Base-by-base conservation (phyloP, 2,329 filamentous ascomycete species). In the Pseudogymnoascus pannorum region DNA sequence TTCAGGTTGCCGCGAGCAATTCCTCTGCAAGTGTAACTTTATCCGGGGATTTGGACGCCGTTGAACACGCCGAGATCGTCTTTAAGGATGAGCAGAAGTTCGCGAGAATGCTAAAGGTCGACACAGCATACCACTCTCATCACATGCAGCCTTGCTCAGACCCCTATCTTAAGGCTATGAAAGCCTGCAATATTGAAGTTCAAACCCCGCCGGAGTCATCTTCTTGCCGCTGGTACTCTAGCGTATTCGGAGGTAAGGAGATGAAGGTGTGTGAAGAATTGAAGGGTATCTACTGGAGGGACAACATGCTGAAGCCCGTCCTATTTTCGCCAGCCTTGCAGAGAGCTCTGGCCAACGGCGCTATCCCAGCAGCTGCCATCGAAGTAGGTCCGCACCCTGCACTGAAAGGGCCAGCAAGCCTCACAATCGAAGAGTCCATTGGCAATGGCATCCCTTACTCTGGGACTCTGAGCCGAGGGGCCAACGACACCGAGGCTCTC, bases 241-340 rank as follows among this genome's bases (percentile, higher is more conserved):
- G 44, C 44, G 44, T 54, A 18, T 26, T 14, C 44, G 44, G 3
- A n/a, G 71, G 70, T 11, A 11, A 54, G 14, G n/a, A 26, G 5
- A 54, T 5, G 12, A 5, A 64, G 65, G 7, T 16, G 8, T n/a
- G n/a, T n/a, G n/a, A 14, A n/a, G 44, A 58, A 5, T 38, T 67
- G 2, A 58, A 54, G 20, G 24, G 59, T 9, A 16, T 33, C 8
- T 81, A 81, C 65, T 81, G 79, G 79, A 69, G 69, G 2, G 64
- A 68, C 3, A 81, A 81, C 60, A 66, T 81, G 64, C 70, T 75
- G 1, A 75, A 73, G 0, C 73, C 72, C 2, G 79, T 81, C 12
- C 69, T 72, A 2, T 81, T 78, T 62, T 64, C 60, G 64, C 11
- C 60, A 62, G 11, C 64, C 22, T 40, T 54, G 16, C 5, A 73